Evolutionary conservation across 139 green algal species (phyloP).

Genomic region (Spirogloea muscicola): DNA sequence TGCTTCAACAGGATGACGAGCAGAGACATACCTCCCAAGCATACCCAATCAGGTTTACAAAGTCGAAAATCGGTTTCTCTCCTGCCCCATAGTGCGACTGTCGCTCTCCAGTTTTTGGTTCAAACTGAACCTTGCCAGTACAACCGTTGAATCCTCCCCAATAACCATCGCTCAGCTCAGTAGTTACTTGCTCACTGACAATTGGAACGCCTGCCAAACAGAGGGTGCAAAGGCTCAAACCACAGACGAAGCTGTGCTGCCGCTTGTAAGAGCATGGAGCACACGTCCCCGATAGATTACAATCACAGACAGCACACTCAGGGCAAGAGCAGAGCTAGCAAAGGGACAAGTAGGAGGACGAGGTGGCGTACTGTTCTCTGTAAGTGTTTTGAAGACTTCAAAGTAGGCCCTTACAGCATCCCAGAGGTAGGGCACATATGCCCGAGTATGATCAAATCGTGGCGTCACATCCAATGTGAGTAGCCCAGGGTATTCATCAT

Average conservation of each 20-base stretch:
- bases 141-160: background rate
- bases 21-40: background rate
- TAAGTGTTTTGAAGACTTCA: background rate
- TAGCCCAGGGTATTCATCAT: constrained; percentile 24
- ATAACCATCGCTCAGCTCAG: background rate
- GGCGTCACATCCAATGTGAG: constrained; percentile 10
- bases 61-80: background rate
- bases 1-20: too few relatives aligned
- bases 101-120: background rate
- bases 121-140: background rate
- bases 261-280: too few relatives aligned
- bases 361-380: background rate
- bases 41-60: background rate
- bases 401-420: constrained; percentile 30
- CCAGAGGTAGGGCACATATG: constrained; percentile 30
- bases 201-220: background rate
- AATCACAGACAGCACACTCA: background rate
- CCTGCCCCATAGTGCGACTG: background rate
- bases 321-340: background rate
- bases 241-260: background rate
- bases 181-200: background rate
- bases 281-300: too few relatives aligned
- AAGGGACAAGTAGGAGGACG: background rate
- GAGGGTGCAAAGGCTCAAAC: background rate
- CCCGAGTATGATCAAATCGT: constrained; percentile 1